These are phyloP conservation scores for Marsdenia floribunda DNA, from an alignment of 257 asterid species.

Conservation along the genomic window DNA sequence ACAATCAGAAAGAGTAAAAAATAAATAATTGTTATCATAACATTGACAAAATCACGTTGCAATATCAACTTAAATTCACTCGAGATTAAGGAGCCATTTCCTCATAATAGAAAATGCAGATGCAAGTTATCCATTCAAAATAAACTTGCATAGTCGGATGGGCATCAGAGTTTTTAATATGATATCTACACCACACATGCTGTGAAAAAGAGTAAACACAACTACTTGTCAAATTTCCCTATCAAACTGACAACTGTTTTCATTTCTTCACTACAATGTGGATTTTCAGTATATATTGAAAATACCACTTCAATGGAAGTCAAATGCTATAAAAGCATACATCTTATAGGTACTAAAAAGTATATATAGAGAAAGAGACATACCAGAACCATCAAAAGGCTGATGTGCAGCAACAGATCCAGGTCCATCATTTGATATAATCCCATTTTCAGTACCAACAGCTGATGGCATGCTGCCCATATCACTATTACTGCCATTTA, in stretches of 20 bases:
- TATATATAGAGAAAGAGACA: constrained; percentile 6
- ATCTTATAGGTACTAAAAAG: not conserved
- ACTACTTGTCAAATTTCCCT: not conserved
- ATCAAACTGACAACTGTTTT: not conserved
- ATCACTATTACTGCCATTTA: constrained; percentile 39
- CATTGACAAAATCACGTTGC: not conserved
- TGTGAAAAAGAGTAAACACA: not conserved
- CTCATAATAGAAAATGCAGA: not conserved
- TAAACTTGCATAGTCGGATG: not conserved
- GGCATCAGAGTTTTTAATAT: not conserved
- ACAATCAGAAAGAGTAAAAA: not conserved
- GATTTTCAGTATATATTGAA: not conserved
- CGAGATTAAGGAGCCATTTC: not conserved
- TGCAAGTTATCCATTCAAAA: not conserved
- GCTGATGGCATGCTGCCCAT: constrained; percentile 34
- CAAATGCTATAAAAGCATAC: not conserved
- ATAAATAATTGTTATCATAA: not conserved
- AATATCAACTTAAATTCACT: not conserved
- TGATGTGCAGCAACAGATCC: constrained; percentile 61
- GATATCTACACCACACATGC: not conserved
- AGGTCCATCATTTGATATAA: constrained; percentile 38
- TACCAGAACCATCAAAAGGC: constrained; percentile 67
- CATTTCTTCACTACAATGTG: not conserved
- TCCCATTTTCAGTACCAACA: constrained; percentile 53
- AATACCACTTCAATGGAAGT: constrained; percentile 2